These are phyloP conservation scores for Chenopodium album DNA, from an alignment of 148 eudicot genomes.

Conservation along the genomic window DNA sequence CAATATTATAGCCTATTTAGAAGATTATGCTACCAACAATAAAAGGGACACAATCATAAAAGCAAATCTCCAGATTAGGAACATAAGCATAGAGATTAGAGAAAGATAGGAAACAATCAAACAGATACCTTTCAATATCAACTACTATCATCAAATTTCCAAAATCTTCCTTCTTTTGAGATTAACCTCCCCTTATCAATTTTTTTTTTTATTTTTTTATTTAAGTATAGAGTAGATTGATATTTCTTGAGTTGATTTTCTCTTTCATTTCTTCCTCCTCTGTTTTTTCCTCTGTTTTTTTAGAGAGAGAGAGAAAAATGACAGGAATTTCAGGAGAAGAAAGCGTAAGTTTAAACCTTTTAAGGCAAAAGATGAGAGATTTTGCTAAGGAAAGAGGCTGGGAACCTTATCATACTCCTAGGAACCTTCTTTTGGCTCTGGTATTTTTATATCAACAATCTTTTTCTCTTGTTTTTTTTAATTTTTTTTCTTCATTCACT, in stretches of 20 bases:
- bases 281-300: slow-evolving; percentile 1
- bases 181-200: neutral
- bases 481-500: neutral
- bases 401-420: slow-evolving; percentile 71
- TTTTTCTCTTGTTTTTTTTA: neutral
- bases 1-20: neutral
- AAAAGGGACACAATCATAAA: slow-evolving; percentile 7
- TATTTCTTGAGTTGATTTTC: neutral
- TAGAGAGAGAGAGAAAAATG: slow-evolving; percentile 28
- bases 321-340: slow-evolving; percentile 30
- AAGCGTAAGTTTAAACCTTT: slow-evolving; percentile 50
- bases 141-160: neutral
- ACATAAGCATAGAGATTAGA: slow-evolving; percentile 8
- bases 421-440: slow-evolving; percentile 84
- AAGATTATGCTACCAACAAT: neutral
- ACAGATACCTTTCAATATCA: too few relatives aligned
- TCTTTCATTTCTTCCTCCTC: neutral
- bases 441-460: slow-evolving; percentile 26
- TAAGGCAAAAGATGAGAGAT: slow-evolving; percentile 58
- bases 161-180: neutral
- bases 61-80: slow-evolving; percentile 12
- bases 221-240: too few relatives aligned
- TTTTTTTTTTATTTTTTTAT: neutral
- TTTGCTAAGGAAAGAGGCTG: slow-evolving; percentile 73
- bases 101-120: neutral